Base-by-base conservation (phyloP, 495 filamentous ascomycete genomes). In the Darksidea phi region DNA sequence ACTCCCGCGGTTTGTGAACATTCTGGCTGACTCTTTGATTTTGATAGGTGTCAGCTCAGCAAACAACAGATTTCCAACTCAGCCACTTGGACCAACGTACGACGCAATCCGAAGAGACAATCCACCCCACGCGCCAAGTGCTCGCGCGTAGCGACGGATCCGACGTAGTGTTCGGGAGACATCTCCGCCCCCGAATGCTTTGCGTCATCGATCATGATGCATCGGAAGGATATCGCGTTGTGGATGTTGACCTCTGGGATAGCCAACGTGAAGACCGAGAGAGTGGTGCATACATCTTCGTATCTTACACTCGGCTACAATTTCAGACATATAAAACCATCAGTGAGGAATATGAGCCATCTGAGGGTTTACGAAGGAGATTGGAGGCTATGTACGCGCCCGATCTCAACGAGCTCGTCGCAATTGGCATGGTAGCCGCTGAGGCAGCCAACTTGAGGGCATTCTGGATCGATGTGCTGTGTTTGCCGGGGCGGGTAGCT, bases 401-500 rank as follows among this genome's bases (percentile, higher is more conserved):
- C 36, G 21, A 50, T 13, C 47, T 50, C n/a, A 21, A 25, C 21
- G 13, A 50, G 7, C 36, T 21, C 13, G 47, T 20, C 11, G 7
- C 13, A 4, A 21, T 50, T 12, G 47, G 47, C 7, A 25, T 23
- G 47, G 47, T 23, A 23, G 47, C 47, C 8, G 47, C 21, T 6
- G 11, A 26, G 8, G 21, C 12, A 5, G 47, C 47, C 47, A 26
- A 26, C 7, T 10, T 50, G 11, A 6, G 15, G 12, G 47, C 47
- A 21, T 50, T 50, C 47, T 50, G 47, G 47, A 50, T 50, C 47
- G 47, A 50, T 50, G 7, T 23, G 15, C 13, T 21, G 3, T 50
- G 47, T n/a, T 23, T 50, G 18, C 43, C 43, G 43, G 43, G 43
- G 6, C 6, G 18, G 36, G 15, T 15, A 8, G 36, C 36, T 15